Percentiles rank a stretch among this genome's conserved stretches.
phyloP scores from a whole-genome alignment of 257 asterid genomes.

The Salvia miltiorrhiza region DNA sequence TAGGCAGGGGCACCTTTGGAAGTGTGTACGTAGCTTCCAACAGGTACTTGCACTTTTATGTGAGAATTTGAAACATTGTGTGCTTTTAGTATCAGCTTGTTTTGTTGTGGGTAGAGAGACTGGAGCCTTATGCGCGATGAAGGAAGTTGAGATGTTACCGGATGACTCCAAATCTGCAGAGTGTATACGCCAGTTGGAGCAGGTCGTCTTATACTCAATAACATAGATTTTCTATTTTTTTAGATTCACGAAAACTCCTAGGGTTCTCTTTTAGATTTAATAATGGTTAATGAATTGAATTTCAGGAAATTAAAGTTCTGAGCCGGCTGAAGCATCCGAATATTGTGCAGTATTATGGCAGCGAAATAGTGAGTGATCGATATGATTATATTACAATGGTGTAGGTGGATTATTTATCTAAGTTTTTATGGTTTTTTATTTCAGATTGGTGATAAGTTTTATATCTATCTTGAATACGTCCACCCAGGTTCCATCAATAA shows the following conservation, averaged over 20 bases:
- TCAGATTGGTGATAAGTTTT: slow-evolving; percentile 75
- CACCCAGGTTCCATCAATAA: slow-evolving; percentile 91
- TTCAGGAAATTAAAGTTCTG: slow-evolving; percentile 92
- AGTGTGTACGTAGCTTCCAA: slow-evolving; percentile 87
- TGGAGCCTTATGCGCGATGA: slow-evolving; percentile 95
- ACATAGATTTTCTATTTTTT: too few relatives aligned
- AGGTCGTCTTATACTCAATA: slow-evolving; percentile 46
- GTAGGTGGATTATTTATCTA: slow-evolving; percentile 11
- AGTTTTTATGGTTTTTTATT: too few relatives aligned
- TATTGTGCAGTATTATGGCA: slow-evolving; percentile 87
- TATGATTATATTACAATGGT: background rate
- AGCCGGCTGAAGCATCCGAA: slow-evolving; percentile 85
- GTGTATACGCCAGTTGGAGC: slow-evolving; percentile 77
- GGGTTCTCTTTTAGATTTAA: too few relatives aligned
- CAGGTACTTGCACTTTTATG: slow-evolving; percentile 51
- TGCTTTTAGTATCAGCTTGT: too few relatives aligned
- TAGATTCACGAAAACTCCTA: too few relatives aligned
- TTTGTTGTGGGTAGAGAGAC: slow-evolving; percentile 50
- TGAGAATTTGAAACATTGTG: too few relatives aligned
- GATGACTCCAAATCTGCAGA: slow-evolving; percentile 86
- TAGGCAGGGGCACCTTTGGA: slow-evolving; percentile 90
- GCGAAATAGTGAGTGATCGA: slow-evolving; percentile 65
- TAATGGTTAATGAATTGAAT: too few relatives aligned
- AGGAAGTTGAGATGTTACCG: slow-evolving; percentile 84
- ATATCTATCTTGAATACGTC: slow-evolving; percentile 84